Conservation (phyloP, 371 early-diverging fungal species). For the Actinomortierella ambigua region DNA sequence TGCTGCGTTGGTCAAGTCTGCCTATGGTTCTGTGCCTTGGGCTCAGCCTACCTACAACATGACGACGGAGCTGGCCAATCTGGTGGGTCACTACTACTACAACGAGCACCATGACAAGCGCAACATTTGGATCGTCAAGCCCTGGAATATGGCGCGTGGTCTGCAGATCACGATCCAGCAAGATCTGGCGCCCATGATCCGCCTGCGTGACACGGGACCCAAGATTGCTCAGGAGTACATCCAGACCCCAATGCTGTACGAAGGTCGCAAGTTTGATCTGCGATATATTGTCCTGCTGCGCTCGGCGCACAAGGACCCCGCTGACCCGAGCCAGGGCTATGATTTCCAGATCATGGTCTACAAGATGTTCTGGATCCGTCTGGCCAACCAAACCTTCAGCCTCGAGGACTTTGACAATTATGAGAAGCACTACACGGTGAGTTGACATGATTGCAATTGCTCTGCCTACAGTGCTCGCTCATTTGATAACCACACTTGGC, state of each 20-base stretch:
- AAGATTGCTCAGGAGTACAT: constrained; percentile 60
- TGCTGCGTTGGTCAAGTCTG: constrained; percentile 55
- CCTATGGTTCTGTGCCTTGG: constrained; percentile 58
- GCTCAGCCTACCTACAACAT: constrained; percentile 56
- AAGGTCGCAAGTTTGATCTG: constrained; percentile 64
- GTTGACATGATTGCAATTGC: too few relatives aligned
- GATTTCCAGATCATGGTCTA: constrained; percentile 55
- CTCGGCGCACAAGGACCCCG: constrained; percentile 39
- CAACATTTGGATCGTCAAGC: constrained; percentile 63
- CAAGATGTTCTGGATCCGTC: constrained; percentile 67
- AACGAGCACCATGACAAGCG: constrained; percentile 44
- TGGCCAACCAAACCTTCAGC: constrained; percentile 55
- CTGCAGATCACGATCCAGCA: constrained; percentile 52
- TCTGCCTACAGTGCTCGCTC: too few relatives aligned
- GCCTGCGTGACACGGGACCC: constrained; percentile 57
- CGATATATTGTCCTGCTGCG: constrained; percentile 61
- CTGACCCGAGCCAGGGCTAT: constrained; percentile 36
- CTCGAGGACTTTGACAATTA: constrained; percentile 57
- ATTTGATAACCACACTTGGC: too few relatives aligned
- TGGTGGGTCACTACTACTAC: constrained; percentile 57
- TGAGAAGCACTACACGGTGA: constrained; percentile 62
- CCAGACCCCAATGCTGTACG: constrained; percentile 59
- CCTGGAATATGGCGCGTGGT: constrained; percentile 62
- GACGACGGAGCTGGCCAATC: constrained; percentile 51
- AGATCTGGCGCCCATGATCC: constrained; percentile 54